Base-by-base conservation (phyloP, 441 rosid species). In the Sinapis alba region DNA sequence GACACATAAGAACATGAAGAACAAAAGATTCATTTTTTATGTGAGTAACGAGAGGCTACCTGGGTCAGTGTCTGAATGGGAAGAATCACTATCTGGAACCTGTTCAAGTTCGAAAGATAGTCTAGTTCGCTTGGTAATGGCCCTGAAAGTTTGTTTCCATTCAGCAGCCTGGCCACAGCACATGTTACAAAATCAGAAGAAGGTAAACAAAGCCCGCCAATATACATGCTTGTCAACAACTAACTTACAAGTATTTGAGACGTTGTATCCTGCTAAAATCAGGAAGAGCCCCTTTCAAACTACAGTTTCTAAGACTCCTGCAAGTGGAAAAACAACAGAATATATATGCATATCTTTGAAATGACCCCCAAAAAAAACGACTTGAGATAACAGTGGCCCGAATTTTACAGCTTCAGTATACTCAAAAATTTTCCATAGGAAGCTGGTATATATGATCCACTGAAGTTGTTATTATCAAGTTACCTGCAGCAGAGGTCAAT, bases 271-370 rank as follows among this genome's bases (percentile, higher is more conserved):
- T 63, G 73, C 96, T 90, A 70, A 95, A 81, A 82, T 89, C 97
- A 80, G 93, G 98, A 75, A 95, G 81, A 27, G 76, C 66, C 58
- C 97, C 99, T 77, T 69, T 62, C 86, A 95, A 85, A 84, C 84
- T 78, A 85, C 97, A 92, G 80, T 89, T 91, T 79, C 97, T 83
- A 62, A 93, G 94, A 88, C 97, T 94, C 86, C 98, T 94, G 87
- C 77, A 74, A 81, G 78, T 69, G 78, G 72, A 69, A 74, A 72
- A 64, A 62, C 6, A 62, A 58, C 36, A 77, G 38, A 53, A 65
- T 78, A 67, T 66, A 30, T 27, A 18, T 21, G 21, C n/a, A n/a
- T 2, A 24, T 56, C 50, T 45, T 50, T 23, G 50, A 36, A 61
- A 65, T 62, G 43, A 41, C 47, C n/a, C n/a, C n/a, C n/a, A 41